Evolutionary conservation across 2,329 filamentous ascomycete species (phyloP).

Genomic region (Phaeosphaeriaceae sp.): DNA sequence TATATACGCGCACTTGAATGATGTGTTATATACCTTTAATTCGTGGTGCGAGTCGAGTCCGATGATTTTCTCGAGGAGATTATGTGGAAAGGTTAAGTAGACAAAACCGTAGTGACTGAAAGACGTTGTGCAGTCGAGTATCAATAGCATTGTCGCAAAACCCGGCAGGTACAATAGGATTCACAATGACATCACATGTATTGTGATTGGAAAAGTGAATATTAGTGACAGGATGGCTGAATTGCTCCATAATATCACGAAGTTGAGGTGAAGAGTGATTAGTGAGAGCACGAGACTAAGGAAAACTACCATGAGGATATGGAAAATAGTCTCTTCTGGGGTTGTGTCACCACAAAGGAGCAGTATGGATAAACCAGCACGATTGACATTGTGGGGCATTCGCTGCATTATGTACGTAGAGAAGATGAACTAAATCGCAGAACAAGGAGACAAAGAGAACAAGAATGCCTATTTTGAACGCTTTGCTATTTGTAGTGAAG

Average conservation of each 20-base stretch:
- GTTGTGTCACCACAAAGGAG: not conserved
- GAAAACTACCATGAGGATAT: no score
- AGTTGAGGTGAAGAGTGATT: constrained; percentile 11
- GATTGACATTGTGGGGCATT: no score
- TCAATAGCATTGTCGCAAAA: constrained; percentile 21
- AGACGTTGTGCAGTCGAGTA: constrained; percentile 12
- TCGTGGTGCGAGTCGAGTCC: constrained; percentile 15
- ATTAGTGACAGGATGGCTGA: constrained; percentile 21
- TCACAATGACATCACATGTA: constrained; percentile 28
- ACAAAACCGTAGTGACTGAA: not conserved
- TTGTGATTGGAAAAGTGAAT: constrained; percentile 20
- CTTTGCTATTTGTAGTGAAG: no score
- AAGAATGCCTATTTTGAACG: no score
- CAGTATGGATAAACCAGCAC: no score
- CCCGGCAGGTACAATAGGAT: constrained; percentile 13
- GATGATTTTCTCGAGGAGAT: constrained; percentile 16
- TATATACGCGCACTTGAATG: not conserved
- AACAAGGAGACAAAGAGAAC: not conserved
- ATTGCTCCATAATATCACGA: constrained; percentile 3
- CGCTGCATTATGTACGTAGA: no score
- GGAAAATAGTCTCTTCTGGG: not conserved
- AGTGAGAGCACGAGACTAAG: not conserved
- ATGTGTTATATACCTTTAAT: constrained; percentile 7
- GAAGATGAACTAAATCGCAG: not conserved
- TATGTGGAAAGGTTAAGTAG: not conserved